phyloP scores from a whole-genome alignment of 768 basidiomycete genomes.

The Pleurotus salmoneostramineus region DNA sequence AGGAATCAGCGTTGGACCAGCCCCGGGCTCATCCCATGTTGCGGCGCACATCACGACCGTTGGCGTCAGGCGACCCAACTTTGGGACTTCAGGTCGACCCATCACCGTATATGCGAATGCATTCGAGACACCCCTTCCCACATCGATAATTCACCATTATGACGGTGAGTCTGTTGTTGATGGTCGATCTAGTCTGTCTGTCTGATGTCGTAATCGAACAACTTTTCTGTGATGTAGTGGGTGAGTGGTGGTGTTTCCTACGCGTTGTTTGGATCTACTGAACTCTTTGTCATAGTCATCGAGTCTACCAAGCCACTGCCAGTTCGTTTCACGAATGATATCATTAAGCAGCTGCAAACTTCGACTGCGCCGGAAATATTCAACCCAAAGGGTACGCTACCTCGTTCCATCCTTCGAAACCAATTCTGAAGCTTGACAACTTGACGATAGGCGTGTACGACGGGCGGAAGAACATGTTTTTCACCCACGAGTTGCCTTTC shows the following conservation, averaged over 20 bases:
- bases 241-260: neutral
- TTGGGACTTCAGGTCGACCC: slow-evolving; percentile 43
- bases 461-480: slow-evolving; percentile 57
- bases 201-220: neutral
- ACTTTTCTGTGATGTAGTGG: slow-evolving; percentile 1
- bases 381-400: slow-evolving; percentile 22
- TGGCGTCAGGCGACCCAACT: slow-evolving; percentile 60
- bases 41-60: slow-evolving; percentile 38
- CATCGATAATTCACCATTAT: slow-evolving; percentile 64
- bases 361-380: slow-evolving; percentile 31
- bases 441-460: slow-evolving; percentile 42
- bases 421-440: neutral
- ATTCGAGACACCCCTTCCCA: slow-evolving; percentile 45
- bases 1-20: slow-evolving; percentile 23
- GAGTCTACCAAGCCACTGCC: slow-evolving; percentile 45
- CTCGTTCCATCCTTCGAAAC: neutral
- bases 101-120: slow-evolving; percentile 42
- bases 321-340: slow-evolving; percentile 33
- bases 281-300: slow-evolving; percentile 30
- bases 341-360: slow-evolving; percentile 36
- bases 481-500: slow-evolving; percentile 34
- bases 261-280: neutral
- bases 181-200: neutral
- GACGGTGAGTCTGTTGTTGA: slow-evolving; percentile 39
- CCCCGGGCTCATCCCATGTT: slow-evolving; percentile 17